These are phyloP conservation scores for Suillus ampliporus DNA, from an alignment of 768 basidiomycete species.

Conservation along the genomic window DNA sequence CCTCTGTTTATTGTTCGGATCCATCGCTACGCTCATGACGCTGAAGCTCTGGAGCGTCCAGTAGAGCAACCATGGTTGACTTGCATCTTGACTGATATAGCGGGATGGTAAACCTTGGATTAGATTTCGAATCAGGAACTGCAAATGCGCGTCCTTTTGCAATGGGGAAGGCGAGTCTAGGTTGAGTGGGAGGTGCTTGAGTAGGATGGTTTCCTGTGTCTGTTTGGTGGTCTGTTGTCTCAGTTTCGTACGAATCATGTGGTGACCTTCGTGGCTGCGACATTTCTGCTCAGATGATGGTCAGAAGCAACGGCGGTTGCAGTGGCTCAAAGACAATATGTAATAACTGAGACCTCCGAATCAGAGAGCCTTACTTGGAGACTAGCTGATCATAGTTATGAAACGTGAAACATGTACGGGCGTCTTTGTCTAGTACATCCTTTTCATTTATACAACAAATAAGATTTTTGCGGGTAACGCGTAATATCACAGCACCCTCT, in stretches of 20 bases:
- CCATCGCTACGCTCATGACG: conserved; percentile 75
- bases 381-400: neutral
- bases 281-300: conserved; percentile 20
- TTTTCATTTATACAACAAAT: conserved; percentile 1
- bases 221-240: conserved; percentile 64
- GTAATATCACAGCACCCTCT: conserved; percentile 60
- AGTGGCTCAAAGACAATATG: conserved; percentile 2
- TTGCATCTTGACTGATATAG: conserved; percentile 89
- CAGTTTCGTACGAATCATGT: conserved; percentile 64
- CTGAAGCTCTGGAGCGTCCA: conserved; percentile 91
- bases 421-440: neutral
- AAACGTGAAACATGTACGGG: neutral
- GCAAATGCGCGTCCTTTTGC: conserved; percentile 69
- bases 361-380: neutral
- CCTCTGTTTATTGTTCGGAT: conserved; percentile 79
- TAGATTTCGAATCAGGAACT: conserved; percentile 75
- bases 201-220: conserved; percentile 72
- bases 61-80: conserved; percentile 93
- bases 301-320: neutral
- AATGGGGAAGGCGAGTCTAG: conserved; percentile 44
- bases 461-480: neutral
- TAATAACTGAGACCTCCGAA: neutral
- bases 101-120: conserved; percentile 80
- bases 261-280: conserved; percentile 42
- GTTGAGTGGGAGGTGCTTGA: conserved; percentile 53